These are phyloP conservation scores for Skeletonema marinoi DNA, from an alignment of 108 stramenopile genomes.

Conservation along the genomic window DNA sequence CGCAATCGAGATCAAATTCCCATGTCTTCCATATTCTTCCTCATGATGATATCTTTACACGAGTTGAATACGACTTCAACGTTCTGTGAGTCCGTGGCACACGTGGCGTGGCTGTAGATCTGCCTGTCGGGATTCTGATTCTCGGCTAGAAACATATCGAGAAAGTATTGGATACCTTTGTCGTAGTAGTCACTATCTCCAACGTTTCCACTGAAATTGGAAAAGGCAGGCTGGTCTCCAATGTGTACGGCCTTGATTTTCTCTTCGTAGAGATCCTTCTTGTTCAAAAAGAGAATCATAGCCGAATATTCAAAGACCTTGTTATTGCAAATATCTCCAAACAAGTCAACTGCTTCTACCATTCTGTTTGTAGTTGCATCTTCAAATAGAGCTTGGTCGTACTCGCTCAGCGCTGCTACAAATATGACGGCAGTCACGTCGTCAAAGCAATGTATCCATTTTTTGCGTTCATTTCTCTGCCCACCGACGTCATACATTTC, in stretches of 20 bases:
- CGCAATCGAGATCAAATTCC: constrained; percentile 27
- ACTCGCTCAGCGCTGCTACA: constrained; percentile 96
- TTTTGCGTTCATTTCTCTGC: constrained; percentile 87
- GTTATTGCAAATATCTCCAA: constrained; percentile 96
- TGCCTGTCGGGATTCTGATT: constrained; percentile 49
- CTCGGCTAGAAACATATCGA: constrained; percentile 62
- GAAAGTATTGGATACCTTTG: constrained; percentile 69
- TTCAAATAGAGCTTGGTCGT: constrained; percentile 96
- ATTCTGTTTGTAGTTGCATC: constrained; percentile 94
- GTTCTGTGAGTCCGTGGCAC: constrained; percentile 73
- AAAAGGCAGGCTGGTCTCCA: constrained; percentile 72
- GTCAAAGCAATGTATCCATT: constrained; percentile 96
- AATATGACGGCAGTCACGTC: constrained; percentile 99
- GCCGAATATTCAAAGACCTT: constrained; percentile 88
- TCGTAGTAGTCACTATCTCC: constrained; percentile 86
- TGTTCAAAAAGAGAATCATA: constrained; percentile 97
- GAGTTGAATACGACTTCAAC: constrained; percentile 80
- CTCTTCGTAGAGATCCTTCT: constrained; percentile 97
- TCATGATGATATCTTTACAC: constrained; percentile 79
- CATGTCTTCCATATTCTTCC: constrained; percentile 58
- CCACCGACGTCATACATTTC: constrained; percentile 98
- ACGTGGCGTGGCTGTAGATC: constrained; percentile 71
- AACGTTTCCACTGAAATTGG: constrained; percentile 71
- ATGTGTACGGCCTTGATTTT: constrained; percentile 90
- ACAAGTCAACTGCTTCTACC: constrained; percentile 94